These are phyloP conservation scores for Aphanomyces invadans DNA, from an alignment of 352 stramenopile genomes.

Conservation along the genomic window DNA sequence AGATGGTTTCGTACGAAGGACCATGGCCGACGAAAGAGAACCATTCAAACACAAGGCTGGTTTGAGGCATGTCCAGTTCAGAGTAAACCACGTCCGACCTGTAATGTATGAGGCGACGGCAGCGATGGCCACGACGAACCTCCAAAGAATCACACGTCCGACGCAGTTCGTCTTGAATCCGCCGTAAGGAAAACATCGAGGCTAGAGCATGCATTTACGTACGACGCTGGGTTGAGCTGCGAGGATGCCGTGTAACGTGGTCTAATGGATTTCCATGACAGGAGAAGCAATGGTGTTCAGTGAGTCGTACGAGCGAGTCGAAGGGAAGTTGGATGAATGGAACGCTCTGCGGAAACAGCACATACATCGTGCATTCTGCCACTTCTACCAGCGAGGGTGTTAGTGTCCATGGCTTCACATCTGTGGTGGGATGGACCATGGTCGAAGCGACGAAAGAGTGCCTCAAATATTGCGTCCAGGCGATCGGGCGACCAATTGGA, in stretches of 20 bases:
- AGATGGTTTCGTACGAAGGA: neutral
- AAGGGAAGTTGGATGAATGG: neutral
- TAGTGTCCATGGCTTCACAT: too few relatives aligned
- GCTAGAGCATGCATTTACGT: too few relatives aligned
- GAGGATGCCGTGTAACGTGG: neutral
- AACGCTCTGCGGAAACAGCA: neutral
- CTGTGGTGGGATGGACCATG: neutral
- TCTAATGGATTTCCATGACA: too few relatives aligned
- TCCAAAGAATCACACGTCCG: neutral
- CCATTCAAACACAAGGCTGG: neutral
- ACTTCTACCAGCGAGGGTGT: too few relatives aligned
- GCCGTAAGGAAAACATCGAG: too few relatives aligned
- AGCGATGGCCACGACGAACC: neutral
- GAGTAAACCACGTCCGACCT: neutral
- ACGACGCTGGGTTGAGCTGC: neutral
- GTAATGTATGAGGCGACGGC: neutral
- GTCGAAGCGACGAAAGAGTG: slow-evolving; percentile 7
- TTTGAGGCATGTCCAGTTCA: neutral
- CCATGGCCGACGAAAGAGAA: neutral
- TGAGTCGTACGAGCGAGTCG: neutral
- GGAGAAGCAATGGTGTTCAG: neutral
- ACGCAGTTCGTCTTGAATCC: too few relatives aligned
- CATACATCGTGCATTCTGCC: neutral
- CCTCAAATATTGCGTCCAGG: neutral
- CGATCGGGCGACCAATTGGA: neutral